Conservation (phyloP, 2,329 filamentous ascomycete species). For the Penicillium freii region DNA sequence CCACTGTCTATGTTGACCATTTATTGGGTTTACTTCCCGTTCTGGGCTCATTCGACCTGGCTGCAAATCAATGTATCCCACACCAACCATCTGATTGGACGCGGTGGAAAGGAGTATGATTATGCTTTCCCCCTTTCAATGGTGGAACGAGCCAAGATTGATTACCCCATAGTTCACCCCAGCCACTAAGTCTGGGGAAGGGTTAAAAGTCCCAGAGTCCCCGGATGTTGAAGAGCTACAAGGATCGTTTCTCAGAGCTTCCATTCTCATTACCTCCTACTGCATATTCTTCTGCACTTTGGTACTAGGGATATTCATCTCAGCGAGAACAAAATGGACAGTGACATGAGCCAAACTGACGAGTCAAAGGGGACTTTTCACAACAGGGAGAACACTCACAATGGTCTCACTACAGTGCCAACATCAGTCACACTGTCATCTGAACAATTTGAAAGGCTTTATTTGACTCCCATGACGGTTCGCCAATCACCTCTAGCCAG, state of each 20-base stretch:
- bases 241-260: not conserved
- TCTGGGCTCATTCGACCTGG: not conserved
- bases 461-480: constrained; percentile 34
- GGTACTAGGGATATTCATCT: not conserved
- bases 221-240: not conserved
- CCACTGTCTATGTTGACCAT: no score
- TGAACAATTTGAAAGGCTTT: constrained; percentile 38
- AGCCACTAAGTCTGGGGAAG: not conserved
- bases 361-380: constrained; percentile 5
- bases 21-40: not conserved
- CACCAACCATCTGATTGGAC: not conserved
- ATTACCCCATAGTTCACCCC: not conserved
- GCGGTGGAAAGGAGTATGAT: not conserved
- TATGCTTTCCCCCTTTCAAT: not conserved
- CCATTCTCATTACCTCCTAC: not conserved
- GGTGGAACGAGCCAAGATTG: not conserved
- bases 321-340: constrained; percentile 7
- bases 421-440: constrained; percentile 30
- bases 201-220: not conserved
- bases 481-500: constrained; percentile 30
- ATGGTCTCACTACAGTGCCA: constrained; percentile 16
- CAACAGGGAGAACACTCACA: constrained; percentile 4
- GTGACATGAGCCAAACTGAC: constrained; percentile 3
- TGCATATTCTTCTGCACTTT: not conserved
- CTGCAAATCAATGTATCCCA: not conserved